Evolutionary conservation across 495 filamentous ascomycete species (phyloP), one percentile per base, ranked within the genome.

Genomic region (Neurospora cerealis): DNA sequence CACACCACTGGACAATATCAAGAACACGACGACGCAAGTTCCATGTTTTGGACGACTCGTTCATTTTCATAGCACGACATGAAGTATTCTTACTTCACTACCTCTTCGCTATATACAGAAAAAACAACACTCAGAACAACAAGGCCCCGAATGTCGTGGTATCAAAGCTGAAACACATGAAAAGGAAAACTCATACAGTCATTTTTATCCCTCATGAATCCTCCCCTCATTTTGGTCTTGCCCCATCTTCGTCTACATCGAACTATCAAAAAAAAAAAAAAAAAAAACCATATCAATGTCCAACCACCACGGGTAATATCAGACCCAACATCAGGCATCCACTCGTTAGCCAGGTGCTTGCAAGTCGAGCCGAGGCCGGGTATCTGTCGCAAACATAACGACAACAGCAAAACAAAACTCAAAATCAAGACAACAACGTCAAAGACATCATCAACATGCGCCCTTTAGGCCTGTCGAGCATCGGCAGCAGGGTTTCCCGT

Each of bases 371-470:
- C 54, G 54, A 66, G 28, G 28, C 28, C 54, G 54, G 28, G 54
- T 66, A 66, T 66, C 28, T 66, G 54, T 66, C 54, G 54, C 28
- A 66, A 34, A 36, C 54, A 9, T 19, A 66, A 66, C 28, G 54
- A 66, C 6, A 36, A 66, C 3, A 66, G 7, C 54, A 66, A 32
- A 34, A 62, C 1, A 66, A 72, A 46, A 24, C 42, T 34, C 32
- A 37, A 71, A 39, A 48, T 15, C 48, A 39, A n/a, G 36, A 21
- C 34, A 74, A 10, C 24, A 72, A 69, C 28, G 60, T 28, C 21
- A 60, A 60, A 71, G 36, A 66, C 13, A 42, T 44, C 34, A n/a
- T 54, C 74, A 62, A 76, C 73, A 37, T 70, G 66, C 24, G 73
- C 36, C n/a, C 38, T 24, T 60, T 24, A 24, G 15, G 24, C 24